These are phyloP conservation scores for Marasmius fiardii DNA, from an alignment of 1,284 basidiomycete genomes.

Conservation along the genomic window DNA sequence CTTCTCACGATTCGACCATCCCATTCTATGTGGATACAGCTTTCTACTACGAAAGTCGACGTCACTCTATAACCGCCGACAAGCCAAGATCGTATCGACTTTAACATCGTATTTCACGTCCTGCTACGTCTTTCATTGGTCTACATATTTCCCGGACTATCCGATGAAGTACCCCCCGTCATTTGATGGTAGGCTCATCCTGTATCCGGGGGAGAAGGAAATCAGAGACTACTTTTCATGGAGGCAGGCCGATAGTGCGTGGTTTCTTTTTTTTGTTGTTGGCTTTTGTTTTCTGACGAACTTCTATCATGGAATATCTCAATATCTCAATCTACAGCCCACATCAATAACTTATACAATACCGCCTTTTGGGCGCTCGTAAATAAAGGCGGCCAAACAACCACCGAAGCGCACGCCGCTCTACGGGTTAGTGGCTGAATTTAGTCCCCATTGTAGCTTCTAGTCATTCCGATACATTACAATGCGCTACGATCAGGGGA, in stretches of 20 bases:
- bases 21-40: slow-evolving; percentile 36
- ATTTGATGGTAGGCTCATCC: slow-evolving; percentile 88
- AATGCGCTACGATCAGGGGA: slow-evolving; percentile 55
- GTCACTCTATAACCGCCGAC: slow-evolving; percentile 79
- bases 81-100: slow-evolving; percentile 88
- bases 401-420: slow-evolving; percentile 79
- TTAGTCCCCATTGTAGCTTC: slow-evolving; percentile 2
- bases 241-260: slow-evolving; percentile 93
- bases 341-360: slow-evolving; percentile 98
- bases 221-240: slow-evolving; percentile 93
- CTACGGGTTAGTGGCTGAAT: slow-evolving; percentile 47
- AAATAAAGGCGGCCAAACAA: slow-evolving; percentile 71
- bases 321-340: slow-evolving; percentile 53
- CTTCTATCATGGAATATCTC: slow-evolving; percentile 3
- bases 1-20: not conserved
- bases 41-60: slow-evolving; percentile 83
- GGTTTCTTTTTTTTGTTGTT: no score
- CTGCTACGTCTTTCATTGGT: slow-evolving; percentile 88
- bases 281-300: not conserved
- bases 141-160: slow-evolving; percentile 69
- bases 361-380: slow-evolving; percentile 95
- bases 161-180: slow-evolving; percentile 80
- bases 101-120: slow-evolving; percentile 93
- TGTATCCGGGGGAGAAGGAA: slow-evolving; percentile 76
- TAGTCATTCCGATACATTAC: not conserved